A percentile compares a stretch with the other conserved stretches of the same genome.
phyloP scores from a whole-genome alignment of 2,329 filamentous ascomycete genomes.

The Fusarium sp. region DNA sequence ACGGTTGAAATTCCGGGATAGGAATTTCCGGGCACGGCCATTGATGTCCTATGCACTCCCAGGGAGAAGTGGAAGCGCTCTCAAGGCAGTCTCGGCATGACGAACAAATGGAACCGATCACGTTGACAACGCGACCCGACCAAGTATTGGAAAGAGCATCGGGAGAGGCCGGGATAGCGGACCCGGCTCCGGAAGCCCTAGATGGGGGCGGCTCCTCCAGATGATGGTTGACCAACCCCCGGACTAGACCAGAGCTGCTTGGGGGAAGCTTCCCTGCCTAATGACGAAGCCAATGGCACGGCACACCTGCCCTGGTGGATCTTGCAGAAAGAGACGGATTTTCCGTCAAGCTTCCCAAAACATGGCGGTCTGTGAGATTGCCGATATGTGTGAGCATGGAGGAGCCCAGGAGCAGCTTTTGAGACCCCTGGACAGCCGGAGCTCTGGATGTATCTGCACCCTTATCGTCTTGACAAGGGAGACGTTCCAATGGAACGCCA shows the following conservation, averaged over 20 bases:
- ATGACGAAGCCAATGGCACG: not conserved
- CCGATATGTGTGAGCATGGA: conserved; percentile 2
- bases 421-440: not conserved
- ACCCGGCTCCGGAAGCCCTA: conserved; percentile 25
- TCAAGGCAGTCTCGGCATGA: conserved; percentile 13
- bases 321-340: conserved; percentile 7
- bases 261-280: not conserved
- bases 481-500: not conserved
- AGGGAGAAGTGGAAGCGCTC: not conserved
- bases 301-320: not conserved
- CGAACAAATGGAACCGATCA: conserved; percentile 24
- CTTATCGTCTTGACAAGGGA: not conserved
- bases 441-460: conserved; percentile 6
- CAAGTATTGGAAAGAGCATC: conserved; percentile 6
- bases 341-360: not conserved
- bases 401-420: not conserved
- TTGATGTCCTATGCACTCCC: not conserved
- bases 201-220: not conserved
- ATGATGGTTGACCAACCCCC: not conserved
- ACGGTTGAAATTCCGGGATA: not conserved
- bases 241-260: not conserved
- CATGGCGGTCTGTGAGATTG: conserved; percentile 11
- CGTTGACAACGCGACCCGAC: conserved; percentile 15
- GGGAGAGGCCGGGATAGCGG: conserved; percentile 30
- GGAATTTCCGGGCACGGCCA: not conserved